Base-by-base conservation (phyloP, 2,329 filamentous ascomycete genomes). In the Incumbomyces lentus region DNA sequence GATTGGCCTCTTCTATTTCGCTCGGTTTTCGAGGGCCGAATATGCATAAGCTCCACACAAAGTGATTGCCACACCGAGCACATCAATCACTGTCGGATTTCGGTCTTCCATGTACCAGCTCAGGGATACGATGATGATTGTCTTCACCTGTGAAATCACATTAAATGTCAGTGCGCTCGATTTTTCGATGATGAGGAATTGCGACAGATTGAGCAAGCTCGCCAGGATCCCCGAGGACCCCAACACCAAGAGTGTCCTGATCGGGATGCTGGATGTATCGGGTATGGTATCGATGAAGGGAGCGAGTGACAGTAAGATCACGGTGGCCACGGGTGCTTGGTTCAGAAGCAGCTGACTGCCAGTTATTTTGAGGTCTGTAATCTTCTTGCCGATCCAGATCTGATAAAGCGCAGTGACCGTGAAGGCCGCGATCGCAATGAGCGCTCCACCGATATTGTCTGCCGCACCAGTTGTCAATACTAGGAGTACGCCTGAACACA, bases 381-480 rank as follows among this genome's bases (percentile, higher is more conserved):
- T 30, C 43, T 49, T 49, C 38, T 49, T 49, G 22, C 47, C 47
- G 32, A 49, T 49, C 47, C 47, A 49, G 33, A 49, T 46, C 33
- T 49, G 47, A 35, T 49, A 49, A 31, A 49, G 37, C 1, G 47
- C 47, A 6, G 47, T 49, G 36, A 42, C 40, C 11, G 37, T 40
- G 38, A 49, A 49, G 10, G 47, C 47, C 3, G 47, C 47, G 11
- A 49, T 22, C 33, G 47, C 47, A 18, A 49, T 33, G 13, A 40
- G 13, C 1, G 43, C 41, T 18, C 47, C 47, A 13, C 22, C 30
- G 13, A 38, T 14, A 19, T 49, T 49, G 11, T 35, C 33, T 12
- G 33, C 33, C 33, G 16, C 16, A 4, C 33, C 33, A 11, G 33
- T 35, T 12, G 33, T 35, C 22, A 26, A 26, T 8, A 26, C 22